phyloP scores from a whole-genome alignment of 2,329 filamentous ascomycete species.

The Talaromyces sp. region DNA sequence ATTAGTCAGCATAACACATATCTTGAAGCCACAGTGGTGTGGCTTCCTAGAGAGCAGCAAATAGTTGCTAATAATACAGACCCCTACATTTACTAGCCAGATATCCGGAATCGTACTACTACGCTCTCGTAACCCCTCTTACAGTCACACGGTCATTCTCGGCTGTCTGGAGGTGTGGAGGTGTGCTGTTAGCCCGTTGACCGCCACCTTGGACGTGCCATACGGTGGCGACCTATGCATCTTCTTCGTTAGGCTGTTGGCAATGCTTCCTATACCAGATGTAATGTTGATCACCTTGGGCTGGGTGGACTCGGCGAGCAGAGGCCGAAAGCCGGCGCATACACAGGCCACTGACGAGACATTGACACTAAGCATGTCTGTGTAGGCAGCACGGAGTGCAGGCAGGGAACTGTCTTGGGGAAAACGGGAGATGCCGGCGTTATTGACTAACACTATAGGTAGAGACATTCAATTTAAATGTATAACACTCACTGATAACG shows the following conservation, averaged over 20 bases:
- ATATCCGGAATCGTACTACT: no score
- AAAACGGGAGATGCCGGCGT: conserved; percentile 37
- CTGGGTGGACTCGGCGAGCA: conserved; percentile 27
- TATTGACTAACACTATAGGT: conserved; percentile 41
- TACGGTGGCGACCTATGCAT: conserved; percentile 32
- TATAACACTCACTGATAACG: not conserved
- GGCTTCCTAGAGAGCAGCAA: no score
- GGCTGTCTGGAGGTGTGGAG: conserved; percentile 12
- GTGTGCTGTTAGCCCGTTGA: conserved; percentile 41
- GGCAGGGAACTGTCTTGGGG: conserved; percentile 27
- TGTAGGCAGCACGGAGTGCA: conserved; percentile 36
- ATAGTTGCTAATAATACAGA: no score
- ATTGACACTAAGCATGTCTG: conserved; percentile 42
- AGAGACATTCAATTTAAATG: not conserved
- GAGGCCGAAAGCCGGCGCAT: conserved; percentile 30
- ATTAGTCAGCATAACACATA: no score
- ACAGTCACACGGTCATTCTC: conserved; percentile 11
- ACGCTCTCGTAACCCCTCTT: no score
- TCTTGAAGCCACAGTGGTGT: no score
- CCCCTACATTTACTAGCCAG: no score
- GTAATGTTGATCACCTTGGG: conserved; percentile 38
- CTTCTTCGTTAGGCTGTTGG: conserved; percentile 40
- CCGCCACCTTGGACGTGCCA: conserved; percentile 35
- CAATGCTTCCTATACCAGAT: conserved; percentile 35
- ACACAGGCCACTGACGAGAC: conserved; percentile 46